These are phyloP conservation scores for Fonsecaea pugnacius DNA, from an alignment of 2,329 filamentous ascomycete genomes.

Conservation along the genomic window DNA sequence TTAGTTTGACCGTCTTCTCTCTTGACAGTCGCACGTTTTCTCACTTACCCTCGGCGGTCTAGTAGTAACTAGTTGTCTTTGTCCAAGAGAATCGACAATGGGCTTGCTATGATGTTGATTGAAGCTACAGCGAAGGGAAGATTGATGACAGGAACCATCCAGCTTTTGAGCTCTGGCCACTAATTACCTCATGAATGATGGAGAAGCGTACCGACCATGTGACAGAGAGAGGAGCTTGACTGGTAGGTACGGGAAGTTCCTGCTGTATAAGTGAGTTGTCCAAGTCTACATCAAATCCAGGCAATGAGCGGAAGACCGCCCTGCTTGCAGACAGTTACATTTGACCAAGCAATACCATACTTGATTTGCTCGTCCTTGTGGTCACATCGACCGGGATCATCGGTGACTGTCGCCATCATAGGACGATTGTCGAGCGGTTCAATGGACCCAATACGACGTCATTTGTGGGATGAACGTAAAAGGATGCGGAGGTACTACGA, in stretches of 20 bases:
- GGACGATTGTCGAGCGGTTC: constrained; percentile 5
- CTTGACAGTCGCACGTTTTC: neutral
- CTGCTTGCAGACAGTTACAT: constrained; percentile 15
- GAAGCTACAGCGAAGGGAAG: constrained; percentile 4
- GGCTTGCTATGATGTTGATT: neutral
- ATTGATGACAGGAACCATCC: neutral
- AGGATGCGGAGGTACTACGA: constrained; percentile 17
- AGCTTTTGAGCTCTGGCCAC: neutral
- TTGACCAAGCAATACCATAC: neutral
- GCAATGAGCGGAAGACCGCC: constrained; percentile 9
- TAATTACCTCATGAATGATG: neutral
- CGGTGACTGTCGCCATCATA: constrained; percentile 7
- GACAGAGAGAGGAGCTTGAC: neutral
- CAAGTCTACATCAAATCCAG: constrained; percentile 16
- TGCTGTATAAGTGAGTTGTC: neutral
- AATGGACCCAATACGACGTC: constrained; percentile 23
- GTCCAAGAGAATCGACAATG: neutral
- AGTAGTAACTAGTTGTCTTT: neutral
- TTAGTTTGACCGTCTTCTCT: neutral
- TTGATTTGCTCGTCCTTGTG: constrained; percentile 12
- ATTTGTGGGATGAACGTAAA: constrained; percentile 17
- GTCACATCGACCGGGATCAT: constrained; percentile 16
- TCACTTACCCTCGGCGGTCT: neutral
- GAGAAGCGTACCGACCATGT: neutral
- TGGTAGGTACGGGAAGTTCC: constrained; percentile 2